Evolutionary conservation across 2,329 filamentous ascomycete species (phyloP).

Genomic region (Fusarium verrucosum): DNA sequence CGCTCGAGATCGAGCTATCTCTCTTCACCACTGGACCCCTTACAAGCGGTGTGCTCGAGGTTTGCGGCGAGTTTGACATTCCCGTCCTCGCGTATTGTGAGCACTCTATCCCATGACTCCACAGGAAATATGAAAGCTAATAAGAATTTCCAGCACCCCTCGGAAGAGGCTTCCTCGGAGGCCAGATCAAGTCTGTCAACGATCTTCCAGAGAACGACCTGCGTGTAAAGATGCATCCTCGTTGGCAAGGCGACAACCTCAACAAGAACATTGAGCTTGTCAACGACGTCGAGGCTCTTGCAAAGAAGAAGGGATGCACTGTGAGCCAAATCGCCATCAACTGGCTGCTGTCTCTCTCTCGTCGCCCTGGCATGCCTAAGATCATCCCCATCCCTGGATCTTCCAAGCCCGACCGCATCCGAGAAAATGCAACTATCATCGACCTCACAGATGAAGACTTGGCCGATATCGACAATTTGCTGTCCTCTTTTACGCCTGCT

Average conservation of each 20-base stretch:
- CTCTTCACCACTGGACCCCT: constrained; percentile 56
- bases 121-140: constrained; percentile 20
- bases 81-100: constrained; percentile 72
- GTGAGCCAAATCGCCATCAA: constrained; percentile 71
- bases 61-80: constrained; percentile 69
- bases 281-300: constrained; percentile 64
- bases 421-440: constrained; percentile 67
- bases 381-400: constrained; percentile 76
- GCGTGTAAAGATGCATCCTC: constrained; percentile 56
- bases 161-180: constrained; percentile 60
- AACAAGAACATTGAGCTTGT: constrained; percentile 70
- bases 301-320: constrained; percentile 67
- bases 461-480: constrained; percentile 58
- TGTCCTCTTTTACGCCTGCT: constrained; percentile 58
- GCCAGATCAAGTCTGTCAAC: constrained; percentile 59
- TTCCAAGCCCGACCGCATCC: constrained; percentile 62
- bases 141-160: constrained; percentile 52
- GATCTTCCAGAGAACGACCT: constrained; percentile 66
- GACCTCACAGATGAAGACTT: constrained; percentile 62
- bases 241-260: constrained; percentile 71
- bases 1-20: constrained; percentile 61
- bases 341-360: constrained; percentile 65
- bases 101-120: neutral
- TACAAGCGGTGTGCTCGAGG: constrained; percentile 57
- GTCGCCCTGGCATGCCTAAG: constrained; percentile 61